Conservation (phyloP, 768 basidiomycete species). For the Lanmaoa rubissima region DNA sequence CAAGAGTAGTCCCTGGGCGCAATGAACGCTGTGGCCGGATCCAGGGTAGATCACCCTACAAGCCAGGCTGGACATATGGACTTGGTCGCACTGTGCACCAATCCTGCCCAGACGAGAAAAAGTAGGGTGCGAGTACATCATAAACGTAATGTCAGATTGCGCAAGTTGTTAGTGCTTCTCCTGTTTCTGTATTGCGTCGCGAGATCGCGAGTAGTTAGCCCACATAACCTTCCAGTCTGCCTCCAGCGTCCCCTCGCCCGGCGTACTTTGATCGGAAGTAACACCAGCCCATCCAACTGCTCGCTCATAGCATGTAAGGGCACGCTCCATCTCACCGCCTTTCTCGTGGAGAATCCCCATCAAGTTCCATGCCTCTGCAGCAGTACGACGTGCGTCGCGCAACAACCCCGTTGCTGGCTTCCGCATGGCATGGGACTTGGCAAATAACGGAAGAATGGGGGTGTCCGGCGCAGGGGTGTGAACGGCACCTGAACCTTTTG, state of each 20-base stretch:
- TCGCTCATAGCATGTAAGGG: conserved; percentile 63
- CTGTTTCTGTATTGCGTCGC: conserved; percentile 24
- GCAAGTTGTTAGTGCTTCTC: not conserved
- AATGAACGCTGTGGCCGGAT: not conserved
- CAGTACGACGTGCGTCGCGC: conserved; percentile 66
- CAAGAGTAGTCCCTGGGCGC: not conserved
- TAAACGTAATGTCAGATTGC: not conserved
- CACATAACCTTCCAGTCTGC: conserved; percentile 60
- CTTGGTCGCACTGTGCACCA: not conserved
- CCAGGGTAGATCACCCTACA: not conserved
- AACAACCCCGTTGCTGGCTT: conserved; percentile 57
- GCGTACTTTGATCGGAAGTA: conserved; percentile 35
- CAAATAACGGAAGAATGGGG: conserved; percentile 44
- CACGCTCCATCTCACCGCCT: conserved; percentile 35
- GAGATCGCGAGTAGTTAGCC: conserved; percentile 58
- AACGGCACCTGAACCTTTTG: conserved; percentile 33
- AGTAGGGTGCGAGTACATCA: not conserved
- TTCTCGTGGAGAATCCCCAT: conserved; percentile 64
- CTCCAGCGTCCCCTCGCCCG: conserved; percentile 54
- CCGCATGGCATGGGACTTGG: conserved; percentile 48
- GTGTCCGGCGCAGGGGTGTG: conserved; percentile 39
- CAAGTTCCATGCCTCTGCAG: conserved; percentile 75
- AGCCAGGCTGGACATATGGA: not conserved
- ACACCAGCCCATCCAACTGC: conserved; percentile 69
- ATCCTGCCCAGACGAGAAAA: not conserved